These are phyloP conservation scores for Citrus sp. DNA, from an alignment of 345 rosid genomes.

Conservation along the genomic window DNA sequence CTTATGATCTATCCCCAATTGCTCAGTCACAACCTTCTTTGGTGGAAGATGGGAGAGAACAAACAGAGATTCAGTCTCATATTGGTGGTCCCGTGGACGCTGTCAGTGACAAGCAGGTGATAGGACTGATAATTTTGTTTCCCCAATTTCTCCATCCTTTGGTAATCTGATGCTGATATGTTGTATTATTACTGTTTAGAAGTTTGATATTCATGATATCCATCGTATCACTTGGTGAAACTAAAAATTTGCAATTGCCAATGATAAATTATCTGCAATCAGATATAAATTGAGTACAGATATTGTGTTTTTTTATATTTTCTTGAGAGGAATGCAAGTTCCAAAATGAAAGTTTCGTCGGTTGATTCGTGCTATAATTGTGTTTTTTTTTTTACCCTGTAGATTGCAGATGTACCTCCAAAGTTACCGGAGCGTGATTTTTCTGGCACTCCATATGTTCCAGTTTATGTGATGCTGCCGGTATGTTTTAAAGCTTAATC, in stretches of 20 bases:
- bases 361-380: neutral
- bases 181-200: neutral
- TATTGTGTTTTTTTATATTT: neutral
- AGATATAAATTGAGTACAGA: neutral
- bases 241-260: neutral
- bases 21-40: constrained; percentile 46
- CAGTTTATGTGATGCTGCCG: constrained; percentile 94
- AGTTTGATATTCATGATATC: constrained; percentile 1
- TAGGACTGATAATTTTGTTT: neutral
- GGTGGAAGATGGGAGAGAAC: constrained; percentile 56
- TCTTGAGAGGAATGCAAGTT: neutral
- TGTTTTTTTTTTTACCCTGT: constrained; percentile 15
- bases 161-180: constrained; percentile 10
- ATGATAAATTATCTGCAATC: neutral
- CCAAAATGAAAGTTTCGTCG: neutral
- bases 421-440: constrained; percentile 76
- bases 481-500: constrained; percentile 45
- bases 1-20: constrained; percentile 52
- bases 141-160: neutral
- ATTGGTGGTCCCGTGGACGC: constrained; percentile 45
- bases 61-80: constrained; percentile 41
- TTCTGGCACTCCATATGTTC: constrained; percentile 73
- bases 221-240: neutral
- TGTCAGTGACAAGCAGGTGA: constrained; percentile 74
- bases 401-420: constrained; percentile 52